These are phyloP conservation scores for Phytophthora tubulina DNA, from an alignment of 352 stramenopile species.

Conservation along the genomic window DNA sequence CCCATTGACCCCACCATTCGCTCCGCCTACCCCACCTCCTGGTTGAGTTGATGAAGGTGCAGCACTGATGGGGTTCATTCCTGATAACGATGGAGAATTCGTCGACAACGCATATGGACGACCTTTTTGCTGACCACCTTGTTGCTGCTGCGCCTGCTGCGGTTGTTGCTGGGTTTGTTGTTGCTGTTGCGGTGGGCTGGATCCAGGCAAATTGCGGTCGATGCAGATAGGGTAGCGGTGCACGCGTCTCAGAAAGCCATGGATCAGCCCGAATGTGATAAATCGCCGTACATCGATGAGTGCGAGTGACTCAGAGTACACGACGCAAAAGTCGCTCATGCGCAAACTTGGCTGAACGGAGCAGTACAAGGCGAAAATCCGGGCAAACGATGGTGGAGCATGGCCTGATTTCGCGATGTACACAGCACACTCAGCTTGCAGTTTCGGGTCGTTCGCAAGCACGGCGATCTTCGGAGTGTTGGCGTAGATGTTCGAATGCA, in stretches of 20 bases:
- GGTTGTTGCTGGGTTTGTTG: constrained; percentile 40
- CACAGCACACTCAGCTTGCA: constrained; percentile 79
- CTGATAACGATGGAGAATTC: constrained; percentile 49
- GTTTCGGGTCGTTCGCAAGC: constrained; percentile 65
- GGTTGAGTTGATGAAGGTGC: constrained; percentile 32
- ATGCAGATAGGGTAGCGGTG: constrained; percentile 87
- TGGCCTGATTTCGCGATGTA: constrained; percentile 85
- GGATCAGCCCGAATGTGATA: constrained; percentile 90
- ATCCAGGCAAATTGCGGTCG: constrained; percentile 45
- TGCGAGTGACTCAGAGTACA: constrained; percentile 75
- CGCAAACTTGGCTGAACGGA: constrained; percentile 84
- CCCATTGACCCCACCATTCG: constrained; percentile 24
- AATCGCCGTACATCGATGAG: constrained; percentile 85
- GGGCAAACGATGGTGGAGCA: constrained; percentile 64
- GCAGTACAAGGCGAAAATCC: constrained; percentile 90
- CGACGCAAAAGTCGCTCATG: constrained; percentile 86
- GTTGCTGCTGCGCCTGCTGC: constrained; percentile 44
- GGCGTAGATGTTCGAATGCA: constrained; percentile 92
- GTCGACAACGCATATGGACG: constrained; percentile 37
- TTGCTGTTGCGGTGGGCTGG: constrained; percentile 33
- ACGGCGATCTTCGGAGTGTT: constrained; percentile 69
- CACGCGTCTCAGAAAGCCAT: constrained; percentile 85
- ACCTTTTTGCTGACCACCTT: constrained; percentile 42
- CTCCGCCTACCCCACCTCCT: constrained; percentile 10
- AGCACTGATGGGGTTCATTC: constrained; percentile 42